A percentile compares a stretch with the other conserved stretches of the same genome.
Conservation (phyloP, 2,329 filamentous ascomycete species). For the Ascosphaera acerosa region DNA sequence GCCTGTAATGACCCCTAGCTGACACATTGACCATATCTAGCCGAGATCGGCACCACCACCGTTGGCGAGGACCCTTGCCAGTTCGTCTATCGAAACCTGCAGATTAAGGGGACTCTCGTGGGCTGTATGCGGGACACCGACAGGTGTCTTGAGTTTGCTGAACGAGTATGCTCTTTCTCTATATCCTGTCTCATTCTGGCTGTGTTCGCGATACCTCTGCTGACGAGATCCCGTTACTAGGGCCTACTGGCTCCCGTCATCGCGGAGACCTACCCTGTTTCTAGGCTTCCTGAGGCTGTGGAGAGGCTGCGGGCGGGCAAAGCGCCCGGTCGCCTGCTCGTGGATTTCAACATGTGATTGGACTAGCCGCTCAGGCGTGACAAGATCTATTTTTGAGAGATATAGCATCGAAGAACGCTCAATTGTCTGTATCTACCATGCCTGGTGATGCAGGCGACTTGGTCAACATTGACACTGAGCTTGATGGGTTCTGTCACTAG, state of each 20-base stretch:
- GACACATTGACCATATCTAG: too few species aligned
- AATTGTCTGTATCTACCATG: too few species aligned
- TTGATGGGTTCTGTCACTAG: too few species aligned
- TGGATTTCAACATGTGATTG: conserved; percentile 25
- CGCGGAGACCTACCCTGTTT: conserved; percentile 20
- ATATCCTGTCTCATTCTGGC: too few species aligned
- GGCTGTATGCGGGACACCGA: conserved; percentile 6
- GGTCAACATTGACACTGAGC: too few species aligned
- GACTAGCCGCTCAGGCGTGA: too few species aligned
- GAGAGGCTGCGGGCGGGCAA: conserved; percentile 23
- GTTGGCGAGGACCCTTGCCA: conserved; percentile 1
- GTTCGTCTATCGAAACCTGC: conserved; percentile 5
- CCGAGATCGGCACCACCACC: neutral
- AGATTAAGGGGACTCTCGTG: conserved; percentile 6
- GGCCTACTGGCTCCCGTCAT: conserved; percentile 22
- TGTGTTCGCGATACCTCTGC: neutral
- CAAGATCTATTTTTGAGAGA: too few species aligned
- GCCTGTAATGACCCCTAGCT: too few species aligned
- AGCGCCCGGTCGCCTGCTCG: conserved; percentile 24
- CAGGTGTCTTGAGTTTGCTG: conserved; percentile 6
- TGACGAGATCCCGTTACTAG: conserved; percentile 14
- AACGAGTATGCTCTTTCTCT: conserved; percentile 2
- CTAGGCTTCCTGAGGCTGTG: conserved; percentile 22
- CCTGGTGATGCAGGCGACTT: too few species aligned
- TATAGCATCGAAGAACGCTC: too few species aligned